Conservation (phyloP, 768 basidiomycete species). For the Pisolithus microcarpus region DNA sequence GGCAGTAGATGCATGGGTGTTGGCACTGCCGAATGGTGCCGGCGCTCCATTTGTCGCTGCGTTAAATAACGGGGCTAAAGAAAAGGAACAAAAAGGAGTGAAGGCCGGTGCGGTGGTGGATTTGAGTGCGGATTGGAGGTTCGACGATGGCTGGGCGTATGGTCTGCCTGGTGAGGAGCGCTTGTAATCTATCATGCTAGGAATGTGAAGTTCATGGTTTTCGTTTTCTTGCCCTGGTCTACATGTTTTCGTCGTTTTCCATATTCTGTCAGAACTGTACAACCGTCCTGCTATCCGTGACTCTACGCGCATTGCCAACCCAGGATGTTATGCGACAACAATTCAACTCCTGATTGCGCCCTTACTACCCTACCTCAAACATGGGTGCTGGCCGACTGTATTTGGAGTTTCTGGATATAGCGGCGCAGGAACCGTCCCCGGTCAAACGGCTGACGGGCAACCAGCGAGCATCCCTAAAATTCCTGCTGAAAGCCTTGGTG, state of each 20-base stretch:
- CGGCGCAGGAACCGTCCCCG: conserved; percentile 82
- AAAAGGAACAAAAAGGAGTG: conserved; percentile 30
- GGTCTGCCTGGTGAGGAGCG: conserved; percentile 92
- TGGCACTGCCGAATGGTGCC: conserved; percentile 97
- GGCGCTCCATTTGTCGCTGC: conserved; percentile 97
- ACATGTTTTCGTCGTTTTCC: conserved; percentile 3
- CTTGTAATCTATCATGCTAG: conserved; percentile 31
- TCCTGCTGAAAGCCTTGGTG: conserved; percentile 61
- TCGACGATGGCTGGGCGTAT: conserved; percentile 94
- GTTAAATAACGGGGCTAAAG: conserved; percentile 66
- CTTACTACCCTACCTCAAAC: conserved; percentile 62
- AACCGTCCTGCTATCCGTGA: conserved; percentile 58
- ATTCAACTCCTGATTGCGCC: conserved; percentile 90
- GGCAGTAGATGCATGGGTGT: conserved; percentile 96
- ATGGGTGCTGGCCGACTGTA: conserved; percentile 63
- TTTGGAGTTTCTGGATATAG: conserved; percentile 94
- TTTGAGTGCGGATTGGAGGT: conserved; percentile 90
- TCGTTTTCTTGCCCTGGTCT: conserved; percentile 22
- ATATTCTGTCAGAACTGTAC: conserved; percentile 65
- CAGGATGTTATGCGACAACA: conserved; percentile 95
- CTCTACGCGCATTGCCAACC: conserved; percentile 89
- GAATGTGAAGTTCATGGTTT: conserved; percentile 31
- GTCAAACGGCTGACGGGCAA: conserved; percentile 56
- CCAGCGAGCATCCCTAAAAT: conserved; percentile 80
- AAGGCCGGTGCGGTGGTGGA: conserved; percentile 81